A percentile compares a stretch with the other conserved stretches of the same genome.
phyloP scores from a whole-genome alignment of 2,329 filamentous ascomycete species.

The Aspergillus ochraceoroseus region DNA sequence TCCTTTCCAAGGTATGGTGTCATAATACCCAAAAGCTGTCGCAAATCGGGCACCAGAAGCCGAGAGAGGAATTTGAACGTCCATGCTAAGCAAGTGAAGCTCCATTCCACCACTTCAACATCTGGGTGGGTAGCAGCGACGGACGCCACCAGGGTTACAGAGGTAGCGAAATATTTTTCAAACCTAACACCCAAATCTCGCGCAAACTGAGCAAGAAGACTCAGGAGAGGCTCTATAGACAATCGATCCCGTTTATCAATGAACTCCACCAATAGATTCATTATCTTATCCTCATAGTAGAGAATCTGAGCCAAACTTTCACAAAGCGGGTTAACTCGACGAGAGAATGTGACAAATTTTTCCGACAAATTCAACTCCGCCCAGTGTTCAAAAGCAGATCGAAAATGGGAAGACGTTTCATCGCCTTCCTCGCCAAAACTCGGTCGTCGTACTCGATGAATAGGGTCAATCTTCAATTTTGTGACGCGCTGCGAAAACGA shows the following conservation, averaged over 20 bases:
- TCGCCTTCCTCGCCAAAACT: conserved; percentile 75
- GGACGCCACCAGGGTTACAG: conserved; percentile 68
- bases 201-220: conserved; percentile 88
- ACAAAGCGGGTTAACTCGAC: conserved; percentile 69
- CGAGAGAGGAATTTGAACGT: conserved; percentile 95
- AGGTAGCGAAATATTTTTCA: conserved; percentile 76
- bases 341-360: conserved; percentile 70
- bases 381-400: conserved; percentile 80
- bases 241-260: conserved; percentile 73
- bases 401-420: conserved; percentile 79
- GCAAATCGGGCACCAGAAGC: conserved; percentile 76
- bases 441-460: conserved; percentile 76
- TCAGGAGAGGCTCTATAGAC: conserved; percentile 78
- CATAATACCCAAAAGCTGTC: conserved; percentile 78
- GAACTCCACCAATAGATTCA: conserved; percentile 68
- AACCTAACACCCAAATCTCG: conserved; percentile 84
- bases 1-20: conserved; percentile 77
- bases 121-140: conserved; percentile 73
- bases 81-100: conserved; percentile 88
- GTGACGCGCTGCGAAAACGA: conserved; percentile 85
- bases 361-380: conserved; percentile 83
- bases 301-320: conserved; percentile 90
- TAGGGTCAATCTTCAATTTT: conserved; percentile 87
- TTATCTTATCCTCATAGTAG: conserved; percentile 81
- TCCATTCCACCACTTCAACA: conserved; percentile 94